Evolutionary conservation across 108 stramenopile genomes (phyloP).

Genomic region (Nannochloropsis salina): DNA sequence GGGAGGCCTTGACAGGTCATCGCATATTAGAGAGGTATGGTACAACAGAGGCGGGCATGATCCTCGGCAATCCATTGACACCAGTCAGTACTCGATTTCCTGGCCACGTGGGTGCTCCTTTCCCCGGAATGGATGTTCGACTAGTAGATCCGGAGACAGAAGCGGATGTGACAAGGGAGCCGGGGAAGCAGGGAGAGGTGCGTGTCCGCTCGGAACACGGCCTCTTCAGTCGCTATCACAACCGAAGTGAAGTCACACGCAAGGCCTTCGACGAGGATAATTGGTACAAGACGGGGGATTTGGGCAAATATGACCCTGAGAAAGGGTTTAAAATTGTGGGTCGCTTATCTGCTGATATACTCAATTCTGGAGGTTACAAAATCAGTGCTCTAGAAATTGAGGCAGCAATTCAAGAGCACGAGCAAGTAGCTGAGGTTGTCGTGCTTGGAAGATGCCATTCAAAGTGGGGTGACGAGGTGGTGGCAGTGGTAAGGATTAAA

Average conservation of each 20-base stretch:
- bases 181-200: constrained; percentile 40
- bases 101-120: constrained; percentile 40
- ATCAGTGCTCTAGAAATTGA: constrained; percentile 47
- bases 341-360: constrained; percentile 40
- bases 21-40: constrained; percentile 47
- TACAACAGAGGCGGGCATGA: constrained; percentile 51
- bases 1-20: constrained; percentile 41
- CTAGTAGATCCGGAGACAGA: constrained; percentile 29
- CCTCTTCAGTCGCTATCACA: constrained; percentile 36
- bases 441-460: constrained; percentile 30
- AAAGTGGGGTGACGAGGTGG: background rate
- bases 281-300: constrained; percentile 49
- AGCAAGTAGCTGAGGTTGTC: constrained; percentile 28
- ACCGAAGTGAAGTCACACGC: constrained; percentile 31
- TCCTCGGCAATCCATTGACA: constrained; percentile 35
- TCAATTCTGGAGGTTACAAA: constrained; percentile 47
- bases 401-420: constrained; percentile 27
- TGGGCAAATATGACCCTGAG: constrained; percentile 19
- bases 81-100: constrained; percentile 21
- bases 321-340: constrained; percentile 32
- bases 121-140: constrained; percentile 24
- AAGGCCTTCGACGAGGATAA: constrained; percentile 40
- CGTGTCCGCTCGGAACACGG: constrained; percentile 18
- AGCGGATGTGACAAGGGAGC: background rate
- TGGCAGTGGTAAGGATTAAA: background rate